phyloP scores from a whole-genome alignment of 169 alveolate species.

The Eimeria maxima region DNA sequence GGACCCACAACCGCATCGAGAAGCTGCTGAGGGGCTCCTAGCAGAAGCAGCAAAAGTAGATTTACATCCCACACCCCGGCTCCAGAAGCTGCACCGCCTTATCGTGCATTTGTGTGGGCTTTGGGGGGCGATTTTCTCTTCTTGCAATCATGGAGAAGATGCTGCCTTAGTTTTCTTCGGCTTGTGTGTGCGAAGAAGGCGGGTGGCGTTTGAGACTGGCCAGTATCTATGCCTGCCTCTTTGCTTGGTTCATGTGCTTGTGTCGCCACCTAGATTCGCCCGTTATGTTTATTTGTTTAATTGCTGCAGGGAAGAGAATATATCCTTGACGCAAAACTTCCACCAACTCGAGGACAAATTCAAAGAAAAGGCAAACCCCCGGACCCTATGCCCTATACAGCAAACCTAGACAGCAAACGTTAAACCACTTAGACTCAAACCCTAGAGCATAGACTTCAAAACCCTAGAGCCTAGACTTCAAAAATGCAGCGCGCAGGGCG shows the following conservation, averaged over 20 bases:
- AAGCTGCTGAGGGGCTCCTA: neutral
- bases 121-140: neutral
- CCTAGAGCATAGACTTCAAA: neutral
- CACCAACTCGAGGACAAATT: slow-evolving; percentile 79
- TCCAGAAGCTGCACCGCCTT: neutral
- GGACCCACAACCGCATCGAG: neutral
- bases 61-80: neutral
- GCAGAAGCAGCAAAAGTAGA: neutral
- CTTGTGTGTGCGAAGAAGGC: neutral
- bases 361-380: slow-evolving; percentile 45
- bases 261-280: neutral
- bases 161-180: neutral
- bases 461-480: neutral
- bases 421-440: neutral
- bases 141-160: neutral
- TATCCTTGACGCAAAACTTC: slow-evolving; percentile 65
- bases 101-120: neutral
- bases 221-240: neutral
- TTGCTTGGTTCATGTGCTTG: neutral
- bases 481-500: neutral
- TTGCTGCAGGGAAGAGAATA: slow-evolving; percentile 76
- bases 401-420: neutral
- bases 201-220: neutral
- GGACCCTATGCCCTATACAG: neutral
- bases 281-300: neutral